Evolutionary conservation across 371 early-diverging fungal genomes (phyloP).

Genomic region (Sporodiniella umbellata): DNA sequence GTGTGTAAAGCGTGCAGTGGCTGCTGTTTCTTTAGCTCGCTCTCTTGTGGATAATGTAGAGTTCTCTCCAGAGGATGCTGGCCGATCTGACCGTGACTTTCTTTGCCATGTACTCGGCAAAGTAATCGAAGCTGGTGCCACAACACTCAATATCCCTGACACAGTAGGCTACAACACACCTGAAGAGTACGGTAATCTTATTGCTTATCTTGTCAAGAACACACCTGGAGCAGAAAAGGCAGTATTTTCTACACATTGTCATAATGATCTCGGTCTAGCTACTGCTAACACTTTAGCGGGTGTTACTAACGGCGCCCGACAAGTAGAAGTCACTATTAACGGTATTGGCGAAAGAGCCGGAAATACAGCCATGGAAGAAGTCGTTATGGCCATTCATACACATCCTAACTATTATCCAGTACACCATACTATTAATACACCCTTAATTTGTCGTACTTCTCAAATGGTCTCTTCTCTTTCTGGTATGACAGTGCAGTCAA

Average conservation of each 20-base stretch:
- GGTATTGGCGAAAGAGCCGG: constrained; percentile 98
- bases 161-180: constrained; percentile 95
- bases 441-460: constrained; percentile 82
- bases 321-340: constrained; percentile 96
- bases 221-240: constrained; percentile 76
- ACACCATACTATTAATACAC: constrained; percentile 83
- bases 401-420: constrained; percentile 85
- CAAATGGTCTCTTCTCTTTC: constrained; percentile 83
- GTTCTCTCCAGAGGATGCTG: constrained; percentile 95
- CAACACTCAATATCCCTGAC: constrained; percentile 95
- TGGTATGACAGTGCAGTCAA: constrained; percentile 94
- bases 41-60: constrained; percentile 85
- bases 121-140: constrained; percentile 94
- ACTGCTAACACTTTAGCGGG: constrained; percentile 95
- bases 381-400: constrained; percentile 92
- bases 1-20: constrained; percentile 81
- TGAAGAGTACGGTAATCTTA: constrained; percentile 82
- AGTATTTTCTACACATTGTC: constrained; percentile 93
- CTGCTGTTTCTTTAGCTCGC: constrained; percentile 77
- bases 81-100: constrained; percentile 85
- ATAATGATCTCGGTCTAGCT: constrained; percentile 95
- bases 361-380: constrained; percentile 94
- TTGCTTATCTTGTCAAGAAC: constrained; percentile 75
- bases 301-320: constrained; percentile 86
- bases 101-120: constrained; percentile 77